Percentiles rank a stretch among this genome's conserved stretches.
phyloP scores from a whole-genome alignment of 1,284 basidiomycete genomes.

The Melampsora americana region DNA sequence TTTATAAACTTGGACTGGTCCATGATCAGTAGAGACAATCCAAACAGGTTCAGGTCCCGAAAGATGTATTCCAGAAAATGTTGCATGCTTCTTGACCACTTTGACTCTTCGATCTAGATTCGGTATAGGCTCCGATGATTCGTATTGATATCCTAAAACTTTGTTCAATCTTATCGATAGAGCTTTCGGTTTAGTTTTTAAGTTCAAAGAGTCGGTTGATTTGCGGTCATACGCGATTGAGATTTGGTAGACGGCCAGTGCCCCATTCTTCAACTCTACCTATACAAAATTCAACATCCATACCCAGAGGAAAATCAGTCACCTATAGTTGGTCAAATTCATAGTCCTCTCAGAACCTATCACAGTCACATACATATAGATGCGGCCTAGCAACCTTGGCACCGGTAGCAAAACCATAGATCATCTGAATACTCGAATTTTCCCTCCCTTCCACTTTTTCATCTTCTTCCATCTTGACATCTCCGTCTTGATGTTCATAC shows the following conservation, averaged over 20 bases:
- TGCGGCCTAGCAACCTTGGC: slow-evolving; percentile 23
- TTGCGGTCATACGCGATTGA: slow-evolving; percentile 1
- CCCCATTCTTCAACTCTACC: slow-evolving; percentile 29
- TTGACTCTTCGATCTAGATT: not conserved
- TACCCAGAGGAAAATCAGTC: too few relatives aligned
- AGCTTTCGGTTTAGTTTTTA: slow-evolving; percentile 5
- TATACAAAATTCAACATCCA: not conserved
- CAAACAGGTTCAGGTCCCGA: slow-evolving; percentile 18
- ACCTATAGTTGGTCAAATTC: too few relatives aligned
- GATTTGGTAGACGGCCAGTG: slow-evolving; percentile 37
- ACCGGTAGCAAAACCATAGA: slow-evolving; percentile 32
- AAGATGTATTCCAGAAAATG: slow-evolving; percentile 29
- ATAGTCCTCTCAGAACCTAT: not conserved
- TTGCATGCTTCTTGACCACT: not conserved
- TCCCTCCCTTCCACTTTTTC: slow-evolving; percentile 1
- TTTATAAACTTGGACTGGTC: slow-evolving; percentile 28
- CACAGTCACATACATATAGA: slow-evolving; percentile 29
- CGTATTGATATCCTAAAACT: slow-evolving; percentile 25
- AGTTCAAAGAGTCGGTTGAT: not conserved
- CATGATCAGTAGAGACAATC: slow-evolving; percentile 43
- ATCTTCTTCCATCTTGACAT: slow-evolving; percentile 22
- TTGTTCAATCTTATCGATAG: slow-evolving; percentile 36
- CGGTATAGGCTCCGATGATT: slow-evolving; percentile 12
- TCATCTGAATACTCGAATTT: slow-evolving; percentile 16
- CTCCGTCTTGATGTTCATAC: slow-evolving; percentile 10